Evolutionary conservation across 2,329 filamentous ascomycete genomes (phyloP), one percentile per base, ranked within the genome.

Genomic region (Verticillium isaacii): DNA sequence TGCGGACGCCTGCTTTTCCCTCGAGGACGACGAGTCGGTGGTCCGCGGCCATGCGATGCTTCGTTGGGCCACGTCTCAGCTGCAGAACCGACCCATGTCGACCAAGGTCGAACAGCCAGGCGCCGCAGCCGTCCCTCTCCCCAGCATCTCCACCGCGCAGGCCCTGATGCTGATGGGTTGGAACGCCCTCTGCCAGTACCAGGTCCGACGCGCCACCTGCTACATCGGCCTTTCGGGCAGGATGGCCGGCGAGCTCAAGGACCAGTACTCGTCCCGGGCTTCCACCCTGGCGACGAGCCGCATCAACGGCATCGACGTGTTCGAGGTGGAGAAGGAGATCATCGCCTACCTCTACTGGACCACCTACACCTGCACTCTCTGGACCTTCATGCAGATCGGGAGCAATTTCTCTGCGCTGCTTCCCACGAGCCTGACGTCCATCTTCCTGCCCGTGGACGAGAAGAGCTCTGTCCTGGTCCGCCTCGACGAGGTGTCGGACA

Each of bases 231-330:
- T 77, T 14, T 72, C 74, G 0, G 70, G 73, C 14, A 66, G 67
- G 7, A 52, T 66, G 9, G 67, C 71, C 2, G 66, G 68, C 2
- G 70, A 72, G 34, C 70, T 77, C 59, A 72, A 72, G 63, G 69
- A 74, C 34, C 68, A 68, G 50, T 69, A 75, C 32, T 64, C 68
- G 1, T 68, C 65, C n/a, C 66, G 67, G 9, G 62, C 64, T 19
- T 70, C 67, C 3, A 67, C 71, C 5, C 66, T 70, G 32, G 68
- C 67, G 12, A 72, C 72, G 1, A 75, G 73, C 41, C 72, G 74
- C 36, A 77, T 78, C 64, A 78, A 78, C 29, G 76, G 76, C 11
- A 71, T 78, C 55, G 75, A 77, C 45, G 71, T 78, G 2, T 72
- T 71, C 56, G 72, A 74, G 55, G 73, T 78, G 8, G 76, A 78